Base-by-base conservation (phyloP, 306 rosid genomes). In the Quercus agrifolia region DNA sequence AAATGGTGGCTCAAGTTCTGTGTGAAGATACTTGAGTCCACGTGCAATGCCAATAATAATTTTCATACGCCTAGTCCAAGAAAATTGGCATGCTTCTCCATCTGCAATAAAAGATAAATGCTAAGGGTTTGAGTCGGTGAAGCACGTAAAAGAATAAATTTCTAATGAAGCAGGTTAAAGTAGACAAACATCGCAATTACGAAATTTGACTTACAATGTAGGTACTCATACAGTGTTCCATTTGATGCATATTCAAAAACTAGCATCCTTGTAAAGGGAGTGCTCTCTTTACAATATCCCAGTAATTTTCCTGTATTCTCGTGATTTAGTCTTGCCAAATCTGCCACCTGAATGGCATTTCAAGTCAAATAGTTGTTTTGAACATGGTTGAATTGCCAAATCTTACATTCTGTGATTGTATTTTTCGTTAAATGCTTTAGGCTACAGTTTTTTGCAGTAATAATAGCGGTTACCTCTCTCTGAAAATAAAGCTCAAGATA, bases 181-280 rank as follows among this genome's bases (percentile, higher is more conserved):
- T 62, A 77, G 76, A 56, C 35, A 71, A 59, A 52, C 56, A 55
- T 61, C 11, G 46, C 58, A 51, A 27, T 5, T 56, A 83, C 62
- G 67, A 62, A 87, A 72, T 51, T 52, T 57, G 81, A 82, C 96
- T 88, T 83, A 93, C 99, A 91, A 76, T 95, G 99, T 14, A 95
- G 92, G 85, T 93, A 87, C 79, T 95, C 99, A 28, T 88, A 90
- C 75, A 93, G 88, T 76, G 97, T 91, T 79, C 99, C 99, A 81
- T 96, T 96, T 49, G 96, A 91, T 69, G 98, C 96, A 85, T 96
- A 96, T 80, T 93, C 98, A 83, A 91, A 90, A 85, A 96, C 93
- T 83, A 96, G 84, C 98, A 89, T 93, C 89, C 99, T 96, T 33
- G 97, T 91, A 85, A 96, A 93, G 20, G 98, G 98, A 73, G 82